Percentiles rank a stretch among this genome's conserved stretches.
These are phyloP conservation scores for Beauveria scarabaeidicola DNA, from an alignment of 2,329 filamentous ascomycete genomes.

Conservation along the genomic window DNA sequence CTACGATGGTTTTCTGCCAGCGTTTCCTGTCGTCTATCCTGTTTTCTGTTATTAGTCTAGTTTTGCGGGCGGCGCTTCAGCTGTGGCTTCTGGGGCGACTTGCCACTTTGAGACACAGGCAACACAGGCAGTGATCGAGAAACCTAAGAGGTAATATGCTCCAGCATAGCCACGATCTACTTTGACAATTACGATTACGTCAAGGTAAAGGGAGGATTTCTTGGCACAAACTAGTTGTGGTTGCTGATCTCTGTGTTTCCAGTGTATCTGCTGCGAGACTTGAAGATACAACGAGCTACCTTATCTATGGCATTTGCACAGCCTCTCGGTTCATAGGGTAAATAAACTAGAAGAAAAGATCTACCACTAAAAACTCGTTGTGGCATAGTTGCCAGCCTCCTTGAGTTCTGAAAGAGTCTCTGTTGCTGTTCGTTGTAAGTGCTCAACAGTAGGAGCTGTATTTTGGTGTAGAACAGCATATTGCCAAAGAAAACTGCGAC, in stretches of 20 bases:
- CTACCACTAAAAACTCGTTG: not conserved
- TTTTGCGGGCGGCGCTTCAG: not conserved
- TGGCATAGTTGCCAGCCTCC: not conserved
- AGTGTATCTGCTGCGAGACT: constrained; percentile 5
- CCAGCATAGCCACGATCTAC: constrained; percentile 7
- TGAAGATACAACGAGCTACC: not conserved
- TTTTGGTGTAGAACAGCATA: not conserved
- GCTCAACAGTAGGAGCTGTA: not conserved
- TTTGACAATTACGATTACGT: not conserved
- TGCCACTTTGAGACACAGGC: not conserved
- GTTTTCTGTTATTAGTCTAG: not conserved
- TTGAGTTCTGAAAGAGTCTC: not conserved
- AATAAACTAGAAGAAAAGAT: not conserved
- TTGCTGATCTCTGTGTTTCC: not conserved
- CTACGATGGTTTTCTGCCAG: not conserved
- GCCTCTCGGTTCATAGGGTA: not conserved
- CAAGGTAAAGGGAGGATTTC: not conserved
- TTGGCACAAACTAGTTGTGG: not conserved
- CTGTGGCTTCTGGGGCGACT: not conserved
- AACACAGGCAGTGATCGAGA: not conserved
- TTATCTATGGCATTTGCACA: not conserved
- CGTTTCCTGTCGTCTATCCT: not conserved
- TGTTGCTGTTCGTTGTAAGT: not conserved
- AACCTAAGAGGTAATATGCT: not conserved
- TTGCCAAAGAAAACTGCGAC: not conserved